Base-by-base conservation (phyloP, 805 yeast species). In the Kodamaea laetipori region DNA sequence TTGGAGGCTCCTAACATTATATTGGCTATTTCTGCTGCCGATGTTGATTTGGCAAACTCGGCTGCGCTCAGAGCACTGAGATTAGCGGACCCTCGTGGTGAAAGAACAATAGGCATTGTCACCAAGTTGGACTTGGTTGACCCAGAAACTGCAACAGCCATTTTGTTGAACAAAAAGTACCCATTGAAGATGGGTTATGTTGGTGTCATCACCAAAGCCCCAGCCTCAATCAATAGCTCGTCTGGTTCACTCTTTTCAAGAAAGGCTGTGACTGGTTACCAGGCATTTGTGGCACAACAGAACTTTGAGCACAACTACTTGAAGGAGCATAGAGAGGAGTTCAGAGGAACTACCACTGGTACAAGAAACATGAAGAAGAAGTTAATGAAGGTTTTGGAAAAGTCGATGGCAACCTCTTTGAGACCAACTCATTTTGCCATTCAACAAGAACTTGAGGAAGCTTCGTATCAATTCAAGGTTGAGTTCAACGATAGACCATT, bases 161-260 rank as follows among this genome's bases (percentile, higher is more conserved):
- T 87, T 15, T 69, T 94, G 47, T 74, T 77, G 21, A 92, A 92
- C 64, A 81, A 76, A 50, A 86, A 83, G 56, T 95, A 95, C 57
- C 98, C 99, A 0, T 70, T 94, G 48, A 82, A 78, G 55, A 87
- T 94, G 96, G 99, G 99, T 0, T 94, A 94, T 60, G 98, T 94
- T 15, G 99, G 99, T 45, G 98, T 95, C n/a, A 84, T 95, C 13
- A 87, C 97, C 1, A 86, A 81, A 51, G 77, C 86, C 0, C 96
- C 94, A 5, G 68, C 57, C 13, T 65, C 77, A 0, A 44, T 48
- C 15, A 47, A 44, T 6, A 19, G 50, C 11, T 16, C 12, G 8
- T 21, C 30, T 3, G 53, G 57, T 8, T 57, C 64, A 6, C 57
- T 85, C 10, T 82, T 82, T 63, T 55, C 66, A 13, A 71, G 84